A percentile compares a stretch with the other conserved stretches of the same genome.
Evolutionary conservation across 306 rosid genomes (phyloP).

Genomic region (Cicer yamashitae): DNA sequence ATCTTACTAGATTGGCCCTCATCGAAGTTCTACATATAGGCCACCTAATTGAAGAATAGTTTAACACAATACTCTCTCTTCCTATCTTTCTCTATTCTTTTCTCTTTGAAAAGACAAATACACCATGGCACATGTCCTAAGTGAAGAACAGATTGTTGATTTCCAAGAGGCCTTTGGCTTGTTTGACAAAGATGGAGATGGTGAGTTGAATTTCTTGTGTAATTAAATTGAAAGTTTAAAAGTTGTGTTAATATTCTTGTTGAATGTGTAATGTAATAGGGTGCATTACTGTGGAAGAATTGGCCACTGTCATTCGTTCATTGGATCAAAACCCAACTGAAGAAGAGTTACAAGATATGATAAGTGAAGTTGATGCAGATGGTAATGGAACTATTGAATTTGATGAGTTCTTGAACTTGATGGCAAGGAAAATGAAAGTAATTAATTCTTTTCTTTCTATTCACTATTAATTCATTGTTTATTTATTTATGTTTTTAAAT

Average conservation of each 20-base stretch:
- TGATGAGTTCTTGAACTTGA: slow-evolving; percentile 80
- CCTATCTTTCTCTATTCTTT: slow-evolving; percentile 30
- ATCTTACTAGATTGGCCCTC: slow-evolving; percentile 31
- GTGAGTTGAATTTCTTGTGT: slow-evolving; percentile 43
- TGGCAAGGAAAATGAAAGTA: slow-evolving; percentile 94
- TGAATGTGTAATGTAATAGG: slow-evolving; percentile 56
- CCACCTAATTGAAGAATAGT: slow-evolving; percentile 82
- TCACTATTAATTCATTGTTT: neutral
- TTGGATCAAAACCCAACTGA: slow-evolving; percentile 96
- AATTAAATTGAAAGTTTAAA: neutral
- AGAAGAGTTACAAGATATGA: slow-evolving; percentile 92
- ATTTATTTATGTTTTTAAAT: neutral
- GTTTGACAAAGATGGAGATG: slow-evolving; percentile 97
- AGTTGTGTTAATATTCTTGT: slow-evolving; percentile 18
- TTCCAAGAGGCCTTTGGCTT: slow-evolving; percentile 91
- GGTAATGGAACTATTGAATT: slow-evolving; percentile 98
- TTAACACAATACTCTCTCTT: slow-evolving; percentile 52
- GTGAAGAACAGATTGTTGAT: slow-evolving; percentile 89
- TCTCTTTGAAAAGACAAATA: slow-evolving; percentile 27
- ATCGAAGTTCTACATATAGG: slow-evolving; percentile 69
- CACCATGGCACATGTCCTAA: slow-evolving; percentile 70
- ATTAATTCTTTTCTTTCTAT: slow-evolving; percentile 13
- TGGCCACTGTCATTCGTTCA: slow-evolving; percentile 91
- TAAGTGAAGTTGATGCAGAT: slow-evolving; percentile 80
- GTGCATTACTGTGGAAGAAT: slow-evolving; percentile 92